These are phyloP conservation scores for Pichia membranifaciens DNA, from an alignment of 805 yeast genomes.

Conservation along the genomic window DNA sequence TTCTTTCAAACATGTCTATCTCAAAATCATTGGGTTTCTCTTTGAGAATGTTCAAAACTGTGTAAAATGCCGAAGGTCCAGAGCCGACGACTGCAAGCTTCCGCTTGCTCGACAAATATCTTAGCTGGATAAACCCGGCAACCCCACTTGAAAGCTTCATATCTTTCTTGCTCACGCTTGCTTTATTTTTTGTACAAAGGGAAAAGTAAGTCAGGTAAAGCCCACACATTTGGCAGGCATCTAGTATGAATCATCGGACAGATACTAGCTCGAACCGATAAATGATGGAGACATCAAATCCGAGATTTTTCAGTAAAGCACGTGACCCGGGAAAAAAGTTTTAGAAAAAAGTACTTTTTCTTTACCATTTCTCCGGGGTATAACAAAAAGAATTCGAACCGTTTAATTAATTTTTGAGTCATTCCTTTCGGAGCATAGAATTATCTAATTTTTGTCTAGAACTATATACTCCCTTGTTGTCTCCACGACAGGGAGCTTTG, in stretches of 20 bases:
- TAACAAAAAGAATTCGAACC: not conserved
- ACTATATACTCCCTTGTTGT: slow-evolving; percentile 22
- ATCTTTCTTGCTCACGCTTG: too few species aligned
- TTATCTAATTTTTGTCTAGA: not conserved
- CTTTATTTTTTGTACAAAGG: too few species aligned
- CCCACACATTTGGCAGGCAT: too few species aligned
- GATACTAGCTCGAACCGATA: too few species aligned
- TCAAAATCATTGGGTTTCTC: slow-evolving; percentile 20
- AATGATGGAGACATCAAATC: too few species aligned
- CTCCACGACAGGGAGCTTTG: slow-evolving; percentile 25
- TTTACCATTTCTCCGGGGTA: too few species aligned
- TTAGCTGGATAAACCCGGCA: not conserved
- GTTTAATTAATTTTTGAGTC: not conserved
- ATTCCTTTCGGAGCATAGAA: too few species aligned
- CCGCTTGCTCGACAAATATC: not conserved
- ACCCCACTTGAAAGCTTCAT: not conserved
- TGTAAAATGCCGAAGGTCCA: slow-evolving; percentile 95
- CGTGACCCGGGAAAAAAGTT: too few species aligned
- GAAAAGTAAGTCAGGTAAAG: too few species aligned
- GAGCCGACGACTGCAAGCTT: slow-evolving; percentile 81
- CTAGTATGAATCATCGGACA: too few species aligned
- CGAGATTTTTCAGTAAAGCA: too few species aligned
- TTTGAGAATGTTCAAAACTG: slow-evolving; percentile 67
- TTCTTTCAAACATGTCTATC: slow-evolving; percentile 74
- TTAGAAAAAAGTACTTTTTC: too few species aligned